Evolutionary conservation across 2,329 filamentous ascomycete species (phyloP).

Genomic region (Metarhizium robertsii): DNA sequence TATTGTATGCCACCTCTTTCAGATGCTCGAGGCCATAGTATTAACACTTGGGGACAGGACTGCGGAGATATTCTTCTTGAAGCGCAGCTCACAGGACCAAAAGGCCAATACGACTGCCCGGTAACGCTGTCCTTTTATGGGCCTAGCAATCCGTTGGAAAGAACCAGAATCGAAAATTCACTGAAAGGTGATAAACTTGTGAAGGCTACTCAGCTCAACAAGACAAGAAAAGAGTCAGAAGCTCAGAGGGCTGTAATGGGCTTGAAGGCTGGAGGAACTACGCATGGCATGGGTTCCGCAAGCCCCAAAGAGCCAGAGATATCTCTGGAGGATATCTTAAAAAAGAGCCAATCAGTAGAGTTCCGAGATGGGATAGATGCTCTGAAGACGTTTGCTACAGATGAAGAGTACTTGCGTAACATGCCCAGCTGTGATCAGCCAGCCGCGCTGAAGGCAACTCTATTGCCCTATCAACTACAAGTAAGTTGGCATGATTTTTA

Average conservation of each 20-base stretch:
- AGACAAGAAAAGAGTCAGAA: slow-evolving; percentile 44
- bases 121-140: slow-evolving; percentile 62
- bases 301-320: slow-evolving; percentile 25
- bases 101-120: slow-evolving; percentile 62
- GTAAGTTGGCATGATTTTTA: slow-evolving; percentile 19
- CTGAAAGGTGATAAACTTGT: slow-evolving; percentile 60
- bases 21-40: not conserved
- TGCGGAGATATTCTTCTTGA: slow-evolving; percentile 54
- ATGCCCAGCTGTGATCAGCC: slow-evolving; percentile 70
- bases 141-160: slow-evolving; percentile 43
- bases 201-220: slow-evolving; percentile 44
- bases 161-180: slow-evolving; percentile 44
- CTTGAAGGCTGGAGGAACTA: slow-evolving; percentile 28
- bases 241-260: slow-evolving; percentile 36
- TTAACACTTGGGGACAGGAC: slow-evolving; percentile 31
- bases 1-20: slow-evolving; percentile 38
- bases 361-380: slow-evolving; percentile 55
- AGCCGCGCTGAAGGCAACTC: slow-evolving; percentile 47
- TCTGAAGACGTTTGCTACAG: slow-evolving; percentile 60
- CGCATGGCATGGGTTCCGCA: slow-evolving; percentile 23
- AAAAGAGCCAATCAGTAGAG: slow-evolving; percentile 57
- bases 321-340: slow-evolving; percentile 54
- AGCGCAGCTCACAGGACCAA: slow-evolving; percentile 57
- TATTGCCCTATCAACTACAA: slow-evolving; percentile 72
- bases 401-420: slow-evolving; percentile 58